These are phyloP conservation scores for Penicillium sp. DNA, from an alignment of 2,329 filamentous ascomycete genomes.

Conservation along the genomic window DNA sequence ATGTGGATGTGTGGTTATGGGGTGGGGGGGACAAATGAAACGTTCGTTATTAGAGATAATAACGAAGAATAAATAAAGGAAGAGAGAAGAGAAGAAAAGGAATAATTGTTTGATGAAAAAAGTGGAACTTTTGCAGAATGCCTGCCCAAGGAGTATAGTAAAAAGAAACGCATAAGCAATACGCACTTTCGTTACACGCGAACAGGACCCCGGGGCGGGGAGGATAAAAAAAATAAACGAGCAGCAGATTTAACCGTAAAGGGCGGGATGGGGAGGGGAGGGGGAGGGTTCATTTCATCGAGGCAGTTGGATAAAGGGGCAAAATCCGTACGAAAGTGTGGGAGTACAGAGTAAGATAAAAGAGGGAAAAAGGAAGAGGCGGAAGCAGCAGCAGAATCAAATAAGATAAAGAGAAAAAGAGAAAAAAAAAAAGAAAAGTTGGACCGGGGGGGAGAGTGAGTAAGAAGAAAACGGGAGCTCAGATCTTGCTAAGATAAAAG, in stretches of 20 bases:
- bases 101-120: constrained; percentile 28
- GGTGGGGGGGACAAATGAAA: background rate
- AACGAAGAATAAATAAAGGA: constrained; percentile 15
- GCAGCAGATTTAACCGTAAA: constrained; percentile 16
- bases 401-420: constrained; percentile 26
- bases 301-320: constrained; percentile 3
- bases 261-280: constrained; percentile 3
- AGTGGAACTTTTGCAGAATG: constrained; percentile 51
- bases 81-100: constrained; percentile 13
- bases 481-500: constrained; percentile 44
- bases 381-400: constrained; percentile 6
- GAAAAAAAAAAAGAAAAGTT: constrained; percentile 7
- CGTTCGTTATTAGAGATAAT: no score
- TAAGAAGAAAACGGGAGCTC: constrained; percentile 25
- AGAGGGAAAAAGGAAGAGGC: constrained; percentile 16
- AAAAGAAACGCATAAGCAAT: constrained; percentile 39
- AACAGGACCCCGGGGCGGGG: constrained; percentile 33
- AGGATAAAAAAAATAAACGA: constrained; percentile 20
- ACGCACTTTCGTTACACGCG: constrained; percentile 45
- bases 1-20: no score
- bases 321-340: constrained; percentile 14
- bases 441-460: background rate
- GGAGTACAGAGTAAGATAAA: constrained; percentile 9
- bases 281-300: constrained; percentile 8
- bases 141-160: constrained; percentile 48